Base-by-base conservation (phyloP, 2,329 filamentous ascomycete genomes). In the Fusarium torulosum region DNA sequence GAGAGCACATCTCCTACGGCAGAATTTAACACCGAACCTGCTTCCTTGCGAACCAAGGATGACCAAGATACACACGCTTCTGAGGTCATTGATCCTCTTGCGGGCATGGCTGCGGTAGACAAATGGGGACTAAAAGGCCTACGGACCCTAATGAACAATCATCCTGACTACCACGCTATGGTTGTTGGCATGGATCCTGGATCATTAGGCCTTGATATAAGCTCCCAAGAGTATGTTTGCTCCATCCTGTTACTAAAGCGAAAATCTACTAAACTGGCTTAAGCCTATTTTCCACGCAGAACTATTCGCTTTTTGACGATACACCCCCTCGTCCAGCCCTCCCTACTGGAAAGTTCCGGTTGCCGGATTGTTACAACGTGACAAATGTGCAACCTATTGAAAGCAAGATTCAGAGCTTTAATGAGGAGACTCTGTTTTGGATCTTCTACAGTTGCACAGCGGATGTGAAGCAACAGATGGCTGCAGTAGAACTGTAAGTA, bases 381-480 rank as follows among this genome's bases (percentile, higher is more conserved):
- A 88, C 84, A 63, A 91, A 91, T 63, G 87, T 90, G 25, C 87
- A 89, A 67, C 83, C 86, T 4, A 84, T 91, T 52, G 87, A 90
- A 63, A 87, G 83, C 70, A 90, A 90, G 76, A 88, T 90, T 47
- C 81, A 82, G 40, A 89, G 85, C 66, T 90, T 91, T 77, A 90
- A 90, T 68, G 88, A 91, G 66, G 88, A 91, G 76, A 90, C 88
- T 0, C 78, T 91, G 46, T 87, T 91, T 76, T 90, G 86, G 84
- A 90, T 91, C 67, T 91, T 91, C 73, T 90, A 91, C 76, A 89
- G 86, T 76, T 89, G 86, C 61, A 86, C 88, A 9, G 81, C 84
- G 43, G 88, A 90, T 71, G 74, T 85, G 35, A 87, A 89, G 75
- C 88, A 91, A 74, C 84, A 88, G 46, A 79, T 89, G 78, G 88